Conservation (phyloP, 2,329 filamentous ascomycete species). For the Ambrosiella beaveri region DNA sequence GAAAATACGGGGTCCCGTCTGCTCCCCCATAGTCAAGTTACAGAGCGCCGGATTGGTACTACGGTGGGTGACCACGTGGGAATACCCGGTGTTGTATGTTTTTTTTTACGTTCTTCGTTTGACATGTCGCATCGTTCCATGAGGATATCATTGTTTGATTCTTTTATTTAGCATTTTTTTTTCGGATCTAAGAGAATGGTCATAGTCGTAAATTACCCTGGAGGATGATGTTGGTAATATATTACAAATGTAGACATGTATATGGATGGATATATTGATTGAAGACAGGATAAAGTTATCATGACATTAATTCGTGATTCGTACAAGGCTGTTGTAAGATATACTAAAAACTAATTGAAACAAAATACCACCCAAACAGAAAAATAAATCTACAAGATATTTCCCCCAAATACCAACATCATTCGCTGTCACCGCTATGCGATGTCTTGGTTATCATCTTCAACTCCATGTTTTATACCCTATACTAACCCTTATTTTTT, state of each 20-base stretch:
- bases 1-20: conserved; percentile 10
- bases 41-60: conserved; percentile 9
- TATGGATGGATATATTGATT: no score
- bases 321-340: no score
- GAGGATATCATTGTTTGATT: not conserved
- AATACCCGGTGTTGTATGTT: conserved; percentile 10
- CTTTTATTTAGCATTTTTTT: not conserved
- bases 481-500: not conserved
- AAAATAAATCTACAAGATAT: not conserved
- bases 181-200: not conserved
- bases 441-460: not conserved
- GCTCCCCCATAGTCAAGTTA: conserved; percentile 10
- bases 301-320: no score
- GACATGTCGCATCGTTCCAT: no score
- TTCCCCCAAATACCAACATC: not conserved
- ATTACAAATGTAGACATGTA: not conserved
- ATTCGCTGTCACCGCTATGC: not conserved
- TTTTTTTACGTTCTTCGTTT: not conserved
- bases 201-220: not conserved
- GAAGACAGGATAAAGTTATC: no score
- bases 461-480: not conserved
- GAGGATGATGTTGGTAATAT: not conserved
- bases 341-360: not conserved
- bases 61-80: conserved; percentile 11
- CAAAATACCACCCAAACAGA: not conserved